Evolutionary conservation across 768 basidiomycete species (phyloP).

Genomic region (Ramaria rubella): DNA sequence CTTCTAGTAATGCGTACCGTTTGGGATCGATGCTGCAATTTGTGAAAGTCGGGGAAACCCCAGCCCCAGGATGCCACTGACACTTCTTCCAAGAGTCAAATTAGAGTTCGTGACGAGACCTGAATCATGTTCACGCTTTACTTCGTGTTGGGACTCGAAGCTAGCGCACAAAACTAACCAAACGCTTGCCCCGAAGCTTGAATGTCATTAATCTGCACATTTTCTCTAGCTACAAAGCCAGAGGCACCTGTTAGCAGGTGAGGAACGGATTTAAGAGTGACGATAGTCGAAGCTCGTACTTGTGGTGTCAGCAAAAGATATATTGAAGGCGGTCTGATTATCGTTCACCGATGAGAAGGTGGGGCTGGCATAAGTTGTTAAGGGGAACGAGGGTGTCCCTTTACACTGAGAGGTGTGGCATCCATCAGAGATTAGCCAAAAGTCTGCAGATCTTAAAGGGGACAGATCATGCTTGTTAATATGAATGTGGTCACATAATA

Average conservation of each 20-base stretch:
- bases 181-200: conserved; percentile 57
- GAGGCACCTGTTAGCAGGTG: conserved; percentile 47
- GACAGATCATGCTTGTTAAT: neutral
- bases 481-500: neutral
- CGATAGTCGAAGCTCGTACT: conserved; percentile 44
- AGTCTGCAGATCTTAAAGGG: conserved; percentile 42
- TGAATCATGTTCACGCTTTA: conserved; percentile 22
- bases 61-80: conserved; percentile 69
- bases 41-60: conserved; percentile 70
- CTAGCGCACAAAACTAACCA: conserved; percentile 36
- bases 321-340: conserved; percentile 54
- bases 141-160: neutral
- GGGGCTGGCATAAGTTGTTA: conserved; percentile 51
- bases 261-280: no score
- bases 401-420: conserved; percentile 53
- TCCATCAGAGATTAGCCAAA: conserved; percentile 63
- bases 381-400: conserved; percentile 61
- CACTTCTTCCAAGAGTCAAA: conserved; percentile 52
- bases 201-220: conserved; percentile 52
- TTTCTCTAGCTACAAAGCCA: conserved; percentile 68
- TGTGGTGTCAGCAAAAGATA: conserved; percentile 63
- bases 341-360: conserved; percentile 55
- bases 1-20: conserved; percentile 34
- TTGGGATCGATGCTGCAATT: conserved; percentile 39
- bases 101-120: conserved; percentile 58